Conservation (phyloP, 1,284 basidiomycete species). For the Polyporus tsugae region DNA sequence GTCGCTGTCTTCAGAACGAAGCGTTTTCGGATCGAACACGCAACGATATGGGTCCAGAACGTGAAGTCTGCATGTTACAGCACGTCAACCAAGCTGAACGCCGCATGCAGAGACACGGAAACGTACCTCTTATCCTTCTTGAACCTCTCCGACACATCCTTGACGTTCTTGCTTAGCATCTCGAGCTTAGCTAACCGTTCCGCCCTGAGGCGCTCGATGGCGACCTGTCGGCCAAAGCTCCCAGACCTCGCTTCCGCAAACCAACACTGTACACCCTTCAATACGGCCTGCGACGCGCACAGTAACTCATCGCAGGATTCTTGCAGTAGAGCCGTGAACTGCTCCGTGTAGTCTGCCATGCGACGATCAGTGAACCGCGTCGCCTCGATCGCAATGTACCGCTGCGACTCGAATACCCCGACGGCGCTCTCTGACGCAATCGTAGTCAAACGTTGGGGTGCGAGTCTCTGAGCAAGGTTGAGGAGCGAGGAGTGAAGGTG, state of each 20-base stretch:
- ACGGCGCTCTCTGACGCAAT: conserved; percentile 63
- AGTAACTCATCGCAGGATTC: conserved; percentile 69
- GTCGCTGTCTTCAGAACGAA: conserved; percentile 39
- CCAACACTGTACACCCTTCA: conserved; percentile 63
- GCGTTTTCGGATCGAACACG: conserved; percentile 61
- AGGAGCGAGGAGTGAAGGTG: conserved; percentile 42
- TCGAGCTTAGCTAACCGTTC: conserved; percentile 45
- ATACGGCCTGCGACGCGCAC: conserved; percentile 51
- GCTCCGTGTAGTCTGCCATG: conserved; percentile 58
- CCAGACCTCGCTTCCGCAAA: conserved; percentile 52
- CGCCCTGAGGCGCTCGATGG: conserved; percentile 46
- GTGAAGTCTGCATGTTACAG: conserved; percentile 51
- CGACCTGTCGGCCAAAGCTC: conserved; percentile 48
- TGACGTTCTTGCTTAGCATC: conserved; percentile 50
- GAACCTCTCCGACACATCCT: conserved; percentile 55
- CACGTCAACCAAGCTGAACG: too few relatives aligned
- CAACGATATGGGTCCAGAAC: conserved; percentile 78
- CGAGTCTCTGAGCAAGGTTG: conserved; percentile 36
- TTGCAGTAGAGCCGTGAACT: conserved; percentile 61
- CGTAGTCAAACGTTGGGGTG: conserved; percentile 19
- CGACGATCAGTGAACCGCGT: conserved; percentile 60
- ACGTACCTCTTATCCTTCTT: conserved; percentile 59
- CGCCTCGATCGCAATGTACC: conserved; percentile 81
- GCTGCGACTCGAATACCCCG: conserved; percentile 83
- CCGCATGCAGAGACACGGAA: neutral